Evolutionary conservation across 1,139 yeast species (phyloP).

Genomic region (Protomyces pachydermus): DNA sequence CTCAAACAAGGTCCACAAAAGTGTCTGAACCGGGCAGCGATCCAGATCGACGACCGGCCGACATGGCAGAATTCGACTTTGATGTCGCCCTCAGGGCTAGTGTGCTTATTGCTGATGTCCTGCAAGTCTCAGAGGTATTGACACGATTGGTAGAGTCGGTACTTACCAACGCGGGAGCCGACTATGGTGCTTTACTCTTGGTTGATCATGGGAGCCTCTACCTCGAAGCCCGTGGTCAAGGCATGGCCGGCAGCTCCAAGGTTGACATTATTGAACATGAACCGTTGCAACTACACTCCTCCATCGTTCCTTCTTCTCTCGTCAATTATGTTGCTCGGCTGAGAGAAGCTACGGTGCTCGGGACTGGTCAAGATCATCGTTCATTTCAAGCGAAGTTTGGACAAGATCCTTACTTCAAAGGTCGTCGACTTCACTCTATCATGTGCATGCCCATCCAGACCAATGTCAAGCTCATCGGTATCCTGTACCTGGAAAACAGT

Average conservation of each 20-base stretch:
- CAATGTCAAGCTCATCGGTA: constrained; percentile 30
- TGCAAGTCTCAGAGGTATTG: constrained; percentile 17
- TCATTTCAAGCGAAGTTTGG: constrained; percentile 28
- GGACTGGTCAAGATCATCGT: constrained; percentile 30
- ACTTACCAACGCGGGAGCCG: constrained; percentile 33
- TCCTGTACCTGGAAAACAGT: constrained; percentile 32
- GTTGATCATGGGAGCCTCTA: constrained; percentile 28
- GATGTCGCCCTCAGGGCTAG: constrained; percentile 22
- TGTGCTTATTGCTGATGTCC: constrained; percentile 16
- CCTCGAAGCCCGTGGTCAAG: constrained; percentile 30
- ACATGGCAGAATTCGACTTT: constrained; percentile 14
- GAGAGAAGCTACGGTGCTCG: constrained; percentile 30
- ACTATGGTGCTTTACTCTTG: constrained; percentile 31
- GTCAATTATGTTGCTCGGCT: constrained; percentile 31
- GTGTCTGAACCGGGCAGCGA: not conserved
- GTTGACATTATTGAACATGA: constrained; percentile 24
- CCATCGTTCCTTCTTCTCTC: constrained; percentile 27
- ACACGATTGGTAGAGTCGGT: constrained; percentile 32
- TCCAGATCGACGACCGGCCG: not conserved
- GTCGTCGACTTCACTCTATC: constrained; percentile 29
- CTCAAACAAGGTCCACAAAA: not conserved
- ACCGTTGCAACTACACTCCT: constrained; percentile 28
- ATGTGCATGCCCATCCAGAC: constrained; percentile 33
- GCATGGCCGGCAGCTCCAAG: constrained; percentile 27
- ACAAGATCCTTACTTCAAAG: constrained; percentile 26